Base-by-base conservation (phyloP, 768 basidiomycete genomes). In the Phlebiopsis flavidoalba region DNA sequence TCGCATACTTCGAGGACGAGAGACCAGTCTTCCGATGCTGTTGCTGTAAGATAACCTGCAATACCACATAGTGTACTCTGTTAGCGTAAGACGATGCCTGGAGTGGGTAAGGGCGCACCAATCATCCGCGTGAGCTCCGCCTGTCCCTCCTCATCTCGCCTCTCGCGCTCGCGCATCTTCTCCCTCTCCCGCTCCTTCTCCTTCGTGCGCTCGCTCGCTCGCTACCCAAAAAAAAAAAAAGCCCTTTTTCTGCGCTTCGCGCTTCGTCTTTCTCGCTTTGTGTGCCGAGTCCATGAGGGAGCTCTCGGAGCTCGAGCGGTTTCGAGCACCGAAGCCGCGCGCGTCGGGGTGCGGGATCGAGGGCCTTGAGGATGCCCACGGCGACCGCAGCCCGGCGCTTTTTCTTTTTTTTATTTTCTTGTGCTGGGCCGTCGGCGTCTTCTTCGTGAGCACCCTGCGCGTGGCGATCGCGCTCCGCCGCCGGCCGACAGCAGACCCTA, bases 1-100 rank as follows among this genome's bases (percentile, higher is more conserved):
- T 96, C 93, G 67, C 91, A 94, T 15, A 95, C 89, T 57, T 93
- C 91, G 53, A 93, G 77, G 0, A 95, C 88, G 33, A 93, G 80
- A 0, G 80, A 72, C 87, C 90, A 92, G 68, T 93, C 89, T 69
- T 93, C 91, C 3, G 91, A 87, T 0, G 87, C 80, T 0, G 88
- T 91, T 0, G 88, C 89, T 1, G 89, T 88, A 15, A 91, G 76
- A 66, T 82, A 91, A 0, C 88, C 89, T 91, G 50, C n/a, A 14
- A n/a, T n/a, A n/a, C n/a, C n/a, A n/a, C n/a, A n/a, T n/a, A n/a
- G n/a, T n/a, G n/a, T n/a, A n/a, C n/a, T n/a, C n/a, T n/a, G n/a
- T n/a, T n/a, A n/a, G n/a, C 26, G 7, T 12, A 19, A 31, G 26
- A 33, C 50, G 17, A 10, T 22, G 36, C 21, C 40, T 33, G 19